These are phyloP conservation scores for Fusarium sororula DNA, from an alignment of 2,329 filamentous ascomycete genomes.

Conservation along the genomic window DNA sequence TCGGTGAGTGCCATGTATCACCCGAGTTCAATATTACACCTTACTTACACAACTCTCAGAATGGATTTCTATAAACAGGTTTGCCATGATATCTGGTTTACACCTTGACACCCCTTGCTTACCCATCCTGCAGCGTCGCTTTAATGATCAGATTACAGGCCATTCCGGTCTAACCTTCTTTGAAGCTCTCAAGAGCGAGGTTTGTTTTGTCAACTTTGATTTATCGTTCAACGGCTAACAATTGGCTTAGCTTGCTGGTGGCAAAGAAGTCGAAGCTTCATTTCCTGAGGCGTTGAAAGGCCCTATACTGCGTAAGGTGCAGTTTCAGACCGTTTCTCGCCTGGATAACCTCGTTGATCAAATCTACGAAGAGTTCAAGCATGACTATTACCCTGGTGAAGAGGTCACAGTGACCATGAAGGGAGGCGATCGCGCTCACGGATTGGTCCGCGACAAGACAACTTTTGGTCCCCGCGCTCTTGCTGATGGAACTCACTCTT, in stretches of 20 bases:
- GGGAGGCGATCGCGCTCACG: slow-evolving; percentile 75
- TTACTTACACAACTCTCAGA: slow-evolving; percentile 54
- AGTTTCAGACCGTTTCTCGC: slow-evolving; percentile 87
- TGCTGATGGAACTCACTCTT: slow-evolving; percentile 74
- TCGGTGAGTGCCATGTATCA: slow-evolving; percentile 65
- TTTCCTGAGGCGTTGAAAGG: slow-evolving; percentile 93
- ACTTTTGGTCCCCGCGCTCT: slow-evolving; percentile 70
- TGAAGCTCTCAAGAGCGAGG: slow-evolving; percentile 90
- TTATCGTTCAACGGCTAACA: slow-evolving; percentile 16
- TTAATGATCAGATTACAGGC: slow-evolving; percentile 95
- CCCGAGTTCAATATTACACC: neutral
- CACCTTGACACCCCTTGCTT: slow-evolving; percentile 15
- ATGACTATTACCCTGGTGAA: slow-evolving; percentile 91
- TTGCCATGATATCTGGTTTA: slow-evolving; percentile 43
- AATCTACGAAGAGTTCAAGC: slow-evolving; percentile 82
- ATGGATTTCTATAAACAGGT: slow-evolving; percentile 96
- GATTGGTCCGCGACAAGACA: slow-evolving; percentile 85
- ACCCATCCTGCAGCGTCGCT: slow-evolving; percentile 70
- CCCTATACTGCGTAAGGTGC: slow-evolving; percentile 88
- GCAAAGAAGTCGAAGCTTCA: slow-evolving; percentile 86
- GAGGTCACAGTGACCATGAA: slow-evolving; percentile 77
- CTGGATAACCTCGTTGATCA: slow-evolving; percentile 82
- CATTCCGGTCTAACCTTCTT: slow-evolving; percentile 93
- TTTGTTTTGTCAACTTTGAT: slow-evolving; percentile 55
- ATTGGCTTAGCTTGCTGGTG: slow-evolving; percentile 72